Conservation (phyloP, 208 protist species). For the Leishmania gerbilli region DNA sequence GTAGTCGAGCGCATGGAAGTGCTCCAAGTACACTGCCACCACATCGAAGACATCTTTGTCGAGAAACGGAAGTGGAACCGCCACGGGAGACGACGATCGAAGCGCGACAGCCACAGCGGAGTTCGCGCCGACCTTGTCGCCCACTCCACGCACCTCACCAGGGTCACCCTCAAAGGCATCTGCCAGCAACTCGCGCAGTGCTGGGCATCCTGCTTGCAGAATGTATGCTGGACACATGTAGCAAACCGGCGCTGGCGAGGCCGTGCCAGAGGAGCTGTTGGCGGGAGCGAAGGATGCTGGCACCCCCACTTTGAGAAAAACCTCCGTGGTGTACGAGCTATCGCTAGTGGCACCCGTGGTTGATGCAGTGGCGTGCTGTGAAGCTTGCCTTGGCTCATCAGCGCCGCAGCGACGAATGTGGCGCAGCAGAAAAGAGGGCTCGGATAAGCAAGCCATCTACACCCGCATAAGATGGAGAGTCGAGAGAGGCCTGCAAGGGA, state of each 20-base stretch:
- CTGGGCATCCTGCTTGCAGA: conserved; percentile 33
- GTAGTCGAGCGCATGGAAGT: conserved; percentile 51
- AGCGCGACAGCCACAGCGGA: neutral
- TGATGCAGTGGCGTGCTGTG: neutral
- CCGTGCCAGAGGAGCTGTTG: conserved; percentile 1
- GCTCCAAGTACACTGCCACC: conserved; percentile 70
- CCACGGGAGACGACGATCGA: neutral
- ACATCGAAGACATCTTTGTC: conserved; percentile 40
- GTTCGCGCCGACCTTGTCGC: neutral
- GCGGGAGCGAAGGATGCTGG: neutral
- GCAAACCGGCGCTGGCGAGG: neutral
- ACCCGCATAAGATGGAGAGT: neutral
- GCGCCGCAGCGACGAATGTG: conserved; percentile 16
- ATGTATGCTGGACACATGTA: conserved; percentile 52
- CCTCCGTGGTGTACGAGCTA: conserved; percentile 4
- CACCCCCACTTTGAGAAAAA: conserved; percentile 26
- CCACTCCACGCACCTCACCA: neutral
- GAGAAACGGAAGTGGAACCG: conserved; percentile 50
- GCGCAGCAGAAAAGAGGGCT: conserved; percentile 18
- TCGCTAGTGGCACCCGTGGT: neutral
- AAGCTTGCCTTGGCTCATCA: neutral
- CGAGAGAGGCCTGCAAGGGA: neutral
- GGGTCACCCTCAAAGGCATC: conserved; percentile 14
- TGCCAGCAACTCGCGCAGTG: conserved; percentile 45
- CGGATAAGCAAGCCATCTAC: neutral